Evolutionary conservation across 1,139 yeast genomes (phyloP), one percentile per base, ranked within the genome.

Genomic region (Scheffersomyces cryptocercus): DNA sequence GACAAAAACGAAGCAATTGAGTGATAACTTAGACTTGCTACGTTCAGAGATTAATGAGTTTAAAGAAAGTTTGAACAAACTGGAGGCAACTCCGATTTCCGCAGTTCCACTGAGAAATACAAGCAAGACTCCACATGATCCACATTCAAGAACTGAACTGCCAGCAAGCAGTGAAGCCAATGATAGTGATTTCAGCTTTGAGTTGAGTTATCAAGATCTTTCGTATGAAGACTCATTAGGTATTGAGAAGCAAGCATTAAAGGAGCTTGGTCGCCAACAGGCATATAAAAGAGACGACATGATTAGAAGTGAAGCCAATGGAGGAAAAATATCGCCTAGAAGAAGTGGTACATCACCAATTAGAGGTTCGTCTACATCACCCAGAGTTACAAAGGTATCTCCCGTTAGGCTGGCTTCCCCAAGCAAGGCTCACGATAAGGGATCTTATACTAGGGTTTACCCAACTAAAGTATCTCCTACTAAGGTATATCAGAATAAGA

Each of bases 31-130:
- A 46, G 75, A 73, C 47, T 52, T 73, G 43, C 63, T 75, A 43
- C 56, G 79, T 42, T 61, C 65, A 24, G 80, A 75, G 52, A 72
- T 75, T 45, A 73, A 73, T 49, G 78, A 74, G 44, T 75, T 74
- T 48, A 74, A 73, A 44, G 79, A 74, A 44, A 71, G 75, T 45
- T 61, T 73, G 50, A 64, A 63, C 37, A 63, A 59, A 39, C 51
- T 53, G 12, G 75, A 69, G 24, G 41, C 48, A 2, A 29, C 29
- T 15, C 20, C 39, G 5, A 31, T 9, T 31, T 31, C 35, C 5
- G 24, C 4, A 15, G 11, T 14, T 9, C 20, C 24, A 14, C 20
- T 20, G 15, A 26, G 26, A 34, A 20, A 38, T 14, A 36, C 35
- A 15, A 34, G 36, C 7, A 42, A 30, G 4, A 39, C 47, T 6